These are phyloP conservation scores for Xylariaceae sp. DNA, from an alignment of 2,329 filamentous ascomycete species.

Conservation along the genomic window DNA sequence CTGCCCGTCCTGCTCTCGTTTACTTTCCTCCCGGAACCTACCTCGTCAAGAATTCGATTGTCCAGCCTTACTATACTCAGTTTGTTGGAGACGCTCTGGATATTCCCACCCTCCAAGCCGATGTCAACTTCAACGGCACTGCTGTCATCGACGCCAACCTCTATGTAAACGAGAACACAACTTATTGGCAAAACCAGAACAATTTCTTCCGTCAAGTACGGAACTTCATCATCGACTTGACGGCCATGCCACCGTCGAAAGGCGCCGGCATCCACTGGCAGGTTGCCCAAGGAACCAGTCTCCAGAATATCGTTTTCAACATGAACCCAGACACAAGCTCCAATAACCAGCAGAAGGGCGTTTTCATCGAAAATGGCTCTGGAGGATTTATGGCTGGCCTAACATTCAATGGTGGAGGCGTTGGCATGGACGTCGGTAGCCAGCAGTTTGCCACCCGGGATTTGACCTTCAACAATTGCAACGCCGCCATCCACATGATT, in stretches of 20 bases:
- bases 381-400: constrained; percentile 83
- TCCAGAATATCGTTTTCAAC: constrained; percentile 80
- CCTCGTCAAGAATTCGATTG: constrained; percentile 71
- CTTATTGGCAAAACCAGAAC: constrained; percentile 78
- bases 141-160: constrained; percentile 87
- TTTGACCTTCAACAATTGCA: constrained; percentile 75
- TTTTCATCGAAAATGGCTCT: constrained; percentile 83
- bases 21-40: constrained; percentile 93
- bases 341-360: constrained; percentile 68
- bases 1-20: constrained; percentile 78
- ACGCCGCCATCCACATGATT: constrained; percentile 83
- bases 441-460: constrained; percentile 88
- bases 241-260: constrained; percentile 55
- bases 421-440: constrained; percentile 76
- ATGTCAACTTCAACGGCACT: constrained; percentile 73
- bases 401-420: constrained; percentile 76
- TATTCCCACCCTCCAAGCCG: constrained; percentile 72
- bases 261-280: constrained; percentile 82
- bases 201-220: constrained; percentile 84
- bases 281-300: constrained; percentile 76
- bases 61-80: constrained; percentile 91
- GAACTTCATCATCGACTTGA: constrained; percentile 78
- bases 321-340: constrained; percentile 66
- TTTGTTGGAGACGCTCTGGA: constrained; percentile 77
- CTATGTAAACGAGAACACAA: constrained; percentile 55